A percentile compares a stretch with the other conserved stretches of the same genome.
Conservation (phyloP, 805 yeast genomes). For the Danielozyma ontarioensis region DNA sequence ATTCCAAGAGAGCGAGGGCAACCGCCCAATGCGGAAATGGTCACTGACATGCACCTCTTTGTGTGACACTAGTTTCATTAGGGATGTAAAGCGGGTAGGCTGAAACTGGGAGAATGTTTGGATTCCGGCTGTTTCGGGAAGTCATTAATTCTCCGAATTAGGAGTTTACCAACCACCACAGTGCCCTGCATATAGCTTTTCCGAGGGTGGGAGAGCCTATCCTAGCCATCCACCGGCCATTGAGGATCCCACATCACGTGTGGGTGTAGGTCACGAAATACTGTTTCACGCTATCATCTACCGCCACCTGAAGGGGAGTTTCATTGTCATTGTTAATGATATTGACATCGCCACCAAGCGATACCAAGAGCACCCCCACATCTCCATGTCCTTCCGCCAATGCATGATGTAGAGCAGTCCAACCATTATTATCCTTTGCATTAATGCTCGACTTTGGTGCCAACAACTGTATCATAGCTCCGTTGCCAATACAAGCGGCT, state of each 20-base stretch:
- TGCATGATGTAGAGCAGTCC: slow-evolving; percentile 89
- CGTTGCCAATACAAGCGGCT: slow-evolving; percentile 75
- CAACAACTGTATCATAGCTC: slow-evolving; percentile 50
- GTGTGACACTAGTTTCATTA: not conserved
- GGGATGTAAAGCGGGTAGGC: no score
- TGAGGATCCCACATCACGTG: not conserved
- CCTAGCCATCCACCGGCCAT: no score
- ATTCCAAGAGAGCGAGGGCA: not conserved
- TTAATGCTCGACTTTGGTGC: slow-evolving; percentile 60
- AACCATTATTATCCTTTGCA: slow-evolving; percentile 63
- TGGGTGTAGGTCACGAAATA: slow-evolving; percentile 1
- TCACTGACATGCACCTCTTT: no score
- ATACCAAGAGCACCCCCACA: slow-evolving; percentile 56
- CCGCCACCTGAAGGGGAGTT: slow-evolving; percentile 31
- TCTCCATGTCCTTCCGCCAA: slow-evolving; percentile 87
- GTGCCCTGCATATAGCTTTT: no score
- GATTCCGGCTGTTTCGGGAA: slow-evolving; percentile 14
- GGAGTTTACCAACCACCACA: not conserved
- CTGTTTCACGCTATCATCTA: slow-evolving; percentile 26
- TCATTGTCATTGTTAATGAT: slow-evolving; percentile 47
- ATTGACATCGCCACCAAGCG: slow-evolving; percentile 61
- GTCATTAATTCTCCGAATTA: not conserved
- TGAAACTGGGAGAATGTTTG: slow-evolving; percentile 6
- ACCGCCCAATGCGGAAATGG: slow-evolving; percentile 12
- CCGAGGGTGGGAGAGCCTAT: no score